Evolutionary conservation across 441 rosid genomes (phyloP).

Genomic region (Jatropha podagrica): DNA sequence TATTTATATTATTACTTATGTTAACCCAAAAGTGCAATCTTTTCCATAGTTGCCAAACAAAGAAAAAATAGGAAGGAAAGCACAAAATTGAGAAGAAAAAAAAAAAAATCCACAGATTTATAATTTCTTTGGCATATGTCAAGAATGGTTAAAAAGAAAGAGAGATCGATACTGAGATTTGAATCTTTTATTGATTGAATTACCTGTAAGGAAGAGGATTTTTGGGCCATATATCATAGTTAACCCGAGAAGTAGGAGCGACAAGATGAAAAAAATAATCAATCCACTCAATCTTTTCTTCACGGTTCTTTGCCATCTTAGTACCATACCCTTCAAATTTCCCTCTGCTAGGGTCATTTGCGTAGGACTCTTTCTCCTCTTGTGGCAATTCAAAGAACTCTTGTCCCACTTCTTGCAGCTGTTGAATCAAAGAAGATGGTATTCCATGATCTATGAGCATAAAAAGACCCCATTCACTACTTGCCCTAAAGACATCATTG

Average conservation of each 20-base stretch:
- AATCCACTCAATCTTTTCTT: constrained; percentile 45
- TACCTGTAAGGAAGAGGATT: constrained; percentile 26
- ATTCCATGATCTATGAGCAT: constrained; percentile 41
- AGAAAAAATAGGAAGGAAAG: too few species aligned
- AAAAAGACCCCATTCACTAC: constrained; percentile 44
- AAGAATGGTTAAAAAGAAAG: too few species aligned
- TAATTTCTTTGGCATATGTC: too few species aligned
- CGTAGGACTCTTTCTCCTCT: constrained; percentile 41
- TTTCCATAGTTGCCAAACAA: too few species aligned
- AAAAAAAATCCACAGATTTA: too few species aligned
- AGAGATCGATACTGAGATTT: too few species aligned
- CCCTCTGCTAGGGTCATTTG: constrained; percentile 37
- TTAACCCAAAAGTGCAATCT: too few species aligned
- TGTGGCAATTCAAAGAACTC: constrained; percentile 41
- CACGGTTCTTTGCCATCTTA: constrained; percentile 42
- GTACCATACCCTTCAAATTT: constrained; percentile 54
- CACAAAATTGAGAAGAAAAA: too few species aligned
- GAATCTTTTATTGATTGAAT: background rate
- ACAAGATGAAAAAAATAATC: constrained; percentile 45
- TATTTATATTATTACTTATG: too few species aligned
- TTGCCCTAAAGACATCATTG: constrained; percentile 24
- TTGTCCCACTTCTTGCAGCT: constrained; percentile 35
- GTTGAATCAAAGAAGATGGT: constrained; percentile 25
- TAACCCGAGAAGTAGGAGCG: constrained; percentile 36
- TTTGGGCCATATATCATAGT: constrained; percentile 37